Conservation (phyloP, 805 yeast genomes). For the Lipomyces japonicus region DNA sequence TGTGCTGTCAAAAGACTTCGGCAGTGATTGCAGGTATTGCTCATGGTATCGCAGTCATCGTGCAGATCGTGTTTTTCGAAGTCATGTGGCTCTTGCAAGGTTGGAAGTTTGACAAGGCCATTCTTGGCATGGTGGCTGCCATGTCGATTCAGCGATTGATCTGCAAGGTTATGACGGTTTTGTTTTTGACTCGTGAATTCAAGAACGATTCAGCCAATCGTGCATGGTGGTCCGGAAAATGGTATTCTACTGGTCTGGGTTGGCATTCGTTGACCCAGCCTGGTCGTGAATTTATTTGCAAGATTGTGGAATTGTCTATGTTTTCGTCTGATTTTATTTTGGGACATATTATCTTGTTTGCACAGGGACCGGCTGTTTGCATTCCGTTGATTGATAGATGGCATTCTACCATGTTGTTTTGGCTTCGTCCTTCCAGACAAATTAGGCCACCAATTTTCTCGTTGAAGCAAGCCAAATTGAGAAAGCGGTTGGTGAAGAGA, state of each 20-base stretch:
- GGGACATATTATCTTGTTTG: constrained; percentile 83
- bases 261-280: constrained; percentile 95
- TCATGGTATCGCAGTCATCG: constrained; percentile 88
- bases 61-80: constrained; percentile 83
- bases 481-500: constrained; percentile 96
- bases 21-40: constrained; percentile 93
- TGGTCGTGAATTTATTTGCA: constrained; percentile 88
- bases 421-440: constrained; percentile 96
- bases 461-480: constrained; percentile 88
- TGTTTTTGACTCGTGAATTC: constrained; percentile 87
- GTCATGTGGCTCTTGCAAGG: constrained; percentile 97
- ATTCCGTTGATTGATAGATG: constrained; percentile 91
- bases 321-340: constrained; percentile 94
- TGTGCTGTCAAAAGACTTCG: constrained; percentile 97
- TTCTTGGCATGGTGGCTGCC: constrained; percentile 80
- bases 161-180: constrained; percentile 76
- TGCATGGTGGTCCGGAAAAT: constrained; percentile 99
- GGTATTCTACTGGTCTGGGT: constrained; percentile 95
- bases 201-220: constrained; percentile 92
- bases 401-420: constrained; percentile 97
- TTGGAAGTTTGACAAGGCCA: constrained; percentile 80
- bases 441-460: constrained; percentile 98
- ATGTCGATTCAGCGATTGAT: constrained; percentile 82
- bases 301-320: constrained; percentile 88
- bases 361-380: constrained; percentile 80